Conservation (phyloP, 2,329 filamentous ascomycete species). For the Aspergillus neoniger region DNA sequence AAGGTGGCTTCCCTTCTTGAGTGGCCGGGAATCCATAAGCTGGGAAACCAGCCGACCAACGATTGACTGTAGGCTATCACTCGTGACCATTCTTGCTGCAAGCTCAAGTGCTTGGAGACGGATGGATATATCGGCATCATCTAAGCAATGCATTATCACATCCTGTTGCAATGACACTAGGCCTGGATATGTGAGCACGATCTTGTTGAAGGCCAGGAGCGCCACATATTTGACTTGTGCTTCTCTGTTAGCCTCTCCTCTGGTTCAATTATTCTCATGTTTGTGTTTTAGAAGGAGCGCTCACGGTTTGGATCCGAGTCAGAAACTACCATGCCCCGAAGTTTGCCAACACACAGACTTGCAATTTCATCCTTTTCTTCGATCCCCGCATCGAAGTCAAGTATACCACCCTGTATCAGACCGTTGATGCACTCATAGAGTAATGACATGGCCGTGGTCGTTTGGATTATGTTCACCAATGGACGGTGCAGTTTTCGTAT, state of each 20-base stretch:
- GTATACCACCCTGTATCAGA: slow-evolving; percentile 93
- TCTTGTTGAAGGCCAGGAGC: slow-evolving; percentile 90
- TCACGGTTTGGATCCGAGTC: slow-evolving; percentile 90
- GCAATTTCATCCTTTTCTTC: slow-evolving; percentile 89
- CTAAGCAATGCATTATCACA: slow-evolving; percentile 93
- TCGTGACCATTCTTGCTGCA: slow-evolving; percentile 89
- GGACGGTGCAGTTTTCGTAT: slow-evolving; percentile 90
- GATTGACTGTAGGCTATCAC: slow-evolving; percentile 78
- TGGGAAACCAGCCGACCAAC: slow-evolving; percentile 87
- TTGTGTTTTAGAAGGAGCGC: slow-evolving; percentile 36
- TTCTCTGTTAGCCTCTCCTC: slow-evolving; percentile 7
- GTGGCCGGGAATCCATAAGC: slow-evolving; percentile 64
- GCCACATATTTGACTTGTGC: slow-evolving; percentile 90
- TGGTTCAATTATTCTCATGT: background rate
- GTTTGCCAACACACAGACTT: slow-evolving; percentile 84
- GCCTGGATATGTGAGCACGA: slow-evolving; percentile 82
- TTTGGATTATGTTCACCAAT: slow-evolving; percentile 87
- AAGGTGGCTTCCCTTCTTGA: slow-evolving; percentile 26
- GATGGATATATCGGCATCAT: slow-evolving; percentile 94
- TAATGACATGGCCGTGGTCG: slow-evolving; percentile 95
- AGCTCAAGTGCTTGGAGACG: slow-evolving; percentile 88
- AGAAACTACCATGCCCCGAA: slow-evolving; percentile 90
- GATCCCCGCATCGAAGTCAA: slow-evolving; percentile 77
- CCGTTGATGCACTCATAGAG: slow-evolving; percentile 98
- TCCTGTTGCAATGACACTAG: slow-evolving; percentile 92